phyloP scores from a whole-genome alignment of 163 green algal species.

The Scenedesmus sp. region DNA sequence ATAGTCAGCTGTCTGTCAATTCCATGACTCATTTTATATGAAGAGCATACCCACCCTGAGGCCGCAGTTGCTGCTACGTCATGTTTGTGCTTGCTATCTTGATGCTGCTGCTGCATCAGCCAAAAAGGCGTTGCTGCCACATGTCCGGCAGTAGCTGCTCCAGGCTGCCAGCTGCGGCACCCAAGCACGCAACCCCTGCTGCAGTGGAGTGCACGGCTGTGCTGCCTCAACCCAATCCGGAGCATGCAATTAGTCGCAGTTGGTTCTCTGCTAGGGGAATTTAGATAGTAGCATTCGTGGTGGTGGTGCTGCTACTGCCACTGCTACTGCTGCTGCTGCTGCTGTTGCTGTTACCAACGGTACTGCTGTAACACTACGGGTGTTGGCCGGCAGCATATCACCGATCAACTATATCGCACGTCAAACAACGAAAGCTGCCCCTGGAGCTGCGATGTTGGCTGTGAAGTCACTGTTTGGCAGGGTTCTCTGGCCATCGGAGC shows the following conservation, averaged over 20 bases:
- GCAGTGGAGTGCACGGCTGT: constrained; percentile 8
- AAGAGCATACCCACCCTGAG: not conserved
- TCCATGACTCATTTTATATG: too few species aligned
- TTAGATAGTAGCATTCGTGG: not conserved
- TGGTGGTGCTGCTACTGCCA: not conserved
- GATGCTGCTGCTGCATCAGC: constrained; percentile 10
- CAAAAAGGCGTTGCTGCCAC: not conserved
- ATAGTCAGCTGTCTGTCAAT: not conserved
- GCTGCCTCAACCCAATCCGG: not conserved
- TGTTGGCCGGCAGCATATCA: not conserved
- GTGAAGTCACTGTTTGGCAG: not conserved
- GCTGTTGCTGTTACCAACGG: not conserved
- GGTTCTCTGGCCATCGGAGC: not conserved
- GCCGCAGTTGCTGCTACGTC: not conserved
- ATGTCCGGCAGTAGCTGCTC: not conserved
- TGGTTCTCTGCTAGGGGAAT: not conserved
- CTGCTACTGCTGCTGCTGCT: not conserved
- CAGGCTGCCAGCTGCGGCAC: not conserved
- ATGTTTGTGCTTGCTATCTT: not conserved
- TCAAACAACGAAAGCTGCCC: not conserved
- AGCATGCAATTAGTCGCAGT: not conserved
- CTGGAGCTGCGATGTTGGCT: not conserved
- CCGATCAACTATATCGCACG: not conserved
- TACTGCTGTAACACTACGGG: not conserved
- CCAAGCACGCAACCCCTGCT: not conserved